Conservation (phyloP, 2,329 filamentous ascomycete species). For the Trichoderma sp. region DNA sequence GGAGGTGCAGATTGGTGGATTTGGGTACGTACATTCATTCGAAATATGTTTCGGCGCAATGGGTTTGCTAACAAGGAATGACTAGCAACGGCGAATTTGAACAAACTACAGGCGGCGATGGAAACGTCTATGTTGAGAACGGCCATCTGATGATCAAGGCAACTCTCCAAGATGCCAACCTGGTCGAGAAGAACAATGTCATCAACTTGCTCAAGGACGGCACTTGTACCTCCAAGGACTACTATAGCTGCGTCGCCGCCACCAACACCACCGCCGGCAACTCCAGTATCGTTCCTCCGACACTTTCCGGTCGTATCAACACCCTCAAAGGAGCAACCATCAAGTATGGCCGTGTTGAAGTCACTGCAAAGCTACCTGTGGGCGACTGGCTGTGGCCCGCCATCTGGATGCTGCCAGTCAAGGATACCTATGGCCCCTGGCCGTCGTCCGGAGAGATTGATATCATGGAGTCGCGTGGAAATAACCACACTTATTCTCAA, state of each 20-base stretch:
- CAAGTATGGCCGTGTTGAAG: slow-evolving; percentile 78
- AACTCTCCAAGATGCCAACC: slow-evolving; percentile 66
- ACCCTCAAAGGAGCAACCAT: slow-evolving; percentile 68
- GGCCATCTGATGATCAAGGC: slow-evolving; percentile 72
- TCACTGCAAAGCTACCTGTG: slow-evolving; percentile 68
- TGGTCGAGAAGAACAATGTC: slow-evolving; percentile 63
- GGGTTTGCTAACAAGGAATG: not conserved
- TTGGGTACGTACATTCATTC: slow-evolving; percentile 55
- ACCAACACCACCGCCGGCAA: slow-evolving; percentile 72
- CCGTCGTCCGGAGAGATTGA: slow-evolving; percentile 81
- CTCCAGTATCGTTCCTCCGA: slow-evolving; percentile 71
- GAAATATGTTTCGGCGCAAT: not conserved
- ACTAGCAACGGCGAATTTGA: slow-evolving; percentile 76
- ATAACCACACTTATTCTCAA: slow-evolving; percentile 71
- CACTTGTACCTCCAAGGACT: slow-evolving; percentile 60
- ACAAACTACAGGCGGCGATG: slow-evolving; percentile 65
- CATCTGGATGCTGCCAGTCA: slow-evolving; percentile 83
- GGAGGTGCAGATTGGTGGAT: slow-evolving; percentile 72
- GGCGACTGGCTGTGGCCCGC: slow-evolving; percentile 90
- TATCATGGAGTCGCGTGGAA: slow-evolving; percentile 75
- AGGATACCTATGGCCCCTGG: slow-evolving; percentile 72
- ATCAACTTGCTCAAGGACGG: slow-evolving; percentile 66
- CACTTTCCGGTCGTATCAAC: slow-evolving; percentile 74
- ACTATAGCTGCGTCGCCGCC: slow-evolving; percentile 59
- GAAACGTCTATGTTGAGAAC: slow-evolving; percentile 71